Evolutionary conservation across 2,329 filamentous ascomycete species (phyloP).

Genomic region (Penicillium sp.): DNA sequence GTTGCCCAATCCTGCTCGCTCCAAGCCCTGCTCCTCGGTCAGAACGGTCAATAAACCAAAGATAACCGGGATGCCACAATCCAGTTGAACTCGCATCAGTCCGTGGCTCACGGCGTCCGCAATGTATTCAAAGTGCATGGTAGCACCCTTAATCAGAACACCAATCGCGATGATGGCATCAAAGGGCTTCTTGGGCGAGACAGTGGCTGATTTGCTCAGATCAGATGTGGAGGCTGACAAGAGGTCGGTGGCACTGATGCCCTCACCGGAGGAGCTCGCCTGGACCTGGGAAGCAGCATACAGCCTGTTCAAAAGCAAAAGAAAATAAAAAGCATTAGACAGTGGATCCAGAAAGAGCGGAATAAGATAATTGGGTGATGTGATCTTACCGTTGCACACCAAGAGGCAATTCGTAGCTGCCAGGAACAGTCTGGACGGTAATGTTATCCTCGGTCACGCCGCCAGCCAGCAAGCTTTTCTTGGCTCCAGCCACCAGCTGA

Average conservation of each 20-base stretch:
- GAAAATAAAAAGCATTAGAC: background rate
- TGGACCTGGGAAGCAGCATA: conserved; percentile 87
- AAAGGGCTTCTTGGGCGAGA: conserved; percentile 61
- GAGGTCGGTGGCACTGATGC: conserved; percentile 55
- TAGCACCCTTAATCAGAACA: conserved; percentile 96
- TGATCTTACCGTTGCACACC: conserved; percentile 75
- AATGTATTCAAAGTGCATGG: conserved; percentile 99
- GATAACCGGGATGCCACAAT: conserved; percentile 83
- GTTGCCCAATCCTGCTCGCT: conserved; percentile 72
- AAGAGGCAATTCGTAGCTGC: conserved; percentile 91
- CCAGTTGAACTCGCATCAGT: conserved; percentile 90
- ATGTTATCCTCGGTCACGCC: conserved; percentile 90
- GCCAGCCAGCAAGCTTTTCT: conserved; percentile 71
- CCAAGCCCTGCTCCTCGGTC: conserved; percentile 81
- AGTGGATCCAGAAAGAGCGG: background rate
- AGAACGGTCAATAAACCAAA: conserved; percentile 91
- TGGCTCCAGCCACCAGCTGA: conserved; percentile 77
- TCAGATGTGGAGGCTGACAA: conserved; percentile 67
- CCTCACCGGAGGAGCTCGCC: conserved; percentile 52
- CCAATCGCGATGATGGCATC: conserved; percentile 95
- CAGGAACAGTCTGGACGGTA: conserved; percentile 83
- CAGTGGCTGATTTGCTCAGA: conserved; percentile 52
- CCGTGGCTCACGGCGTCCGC: conserved; percentile 86
- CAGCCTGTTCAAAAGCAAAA: conserved; percentile 54
- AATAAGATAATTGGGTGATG: background rate